Evolutionary conservation across 768 basidiomycete genomes (phyloP).

Genomic region (Leucocoprinus birnbaumii): DNA sequence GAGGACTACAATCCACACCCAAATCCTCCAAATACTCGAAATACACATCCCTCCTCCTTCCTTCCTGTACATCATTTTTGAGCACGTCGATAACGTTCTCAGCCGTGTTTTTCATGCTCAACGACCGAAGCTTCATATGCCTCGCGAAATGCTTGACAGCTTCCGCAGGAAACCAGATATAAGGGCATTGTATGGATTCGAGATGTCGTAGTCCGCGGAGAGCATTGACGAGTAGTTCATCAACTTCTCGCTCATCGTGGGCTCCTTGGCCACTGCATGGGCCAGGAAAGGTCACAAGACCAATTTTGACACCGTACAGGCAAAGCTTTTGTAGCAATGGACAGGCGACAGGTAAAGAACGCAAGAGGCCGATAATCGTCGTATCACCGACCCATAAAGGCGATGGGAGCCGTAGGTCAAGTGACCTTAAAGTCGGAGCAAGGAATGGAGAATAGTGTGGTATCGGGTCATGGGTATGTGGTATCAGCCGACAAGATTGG

Average conservation of each 20-base stretch:
- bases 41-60: neutral
- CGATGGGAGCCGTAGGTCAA: neutral
- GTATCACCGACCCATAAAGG: neutral
- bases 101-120: neutral
- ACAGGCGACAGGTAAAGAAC: neutral
- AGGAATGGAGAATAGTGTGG: slow-evolving; percentile 6
- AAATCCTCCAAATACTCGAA: slow-evolving; percentile 4
- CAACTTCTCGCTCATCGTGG: neutral
- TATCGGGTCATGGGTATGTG: neutral
- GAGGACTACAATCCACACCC: neutral
- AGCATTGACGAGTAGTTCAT: neutral
- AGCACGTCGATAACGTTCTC: neutral
- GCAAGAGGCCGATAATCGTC: neutral
- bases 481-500: slow-evolving; percentile 2
- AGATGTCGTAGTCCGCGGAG: neutral
- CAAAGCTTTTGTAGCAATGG: neutral
- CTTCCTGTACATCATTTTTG: no score
- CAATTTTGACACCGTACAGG: neutral
- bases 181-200: neutral
- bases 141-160: slow-evolving; percentile 5
- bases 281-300: neutral
- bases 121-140: neutral
- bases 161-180: neutral
- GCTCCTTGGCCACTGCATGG: no score
- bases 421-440: neutral